Evolutionary conservation across 352 stramenopile species (phyloP), one percentile per base, ranked within the genome.

Genomic region (Phytophthora gonapodyides): DNA sequence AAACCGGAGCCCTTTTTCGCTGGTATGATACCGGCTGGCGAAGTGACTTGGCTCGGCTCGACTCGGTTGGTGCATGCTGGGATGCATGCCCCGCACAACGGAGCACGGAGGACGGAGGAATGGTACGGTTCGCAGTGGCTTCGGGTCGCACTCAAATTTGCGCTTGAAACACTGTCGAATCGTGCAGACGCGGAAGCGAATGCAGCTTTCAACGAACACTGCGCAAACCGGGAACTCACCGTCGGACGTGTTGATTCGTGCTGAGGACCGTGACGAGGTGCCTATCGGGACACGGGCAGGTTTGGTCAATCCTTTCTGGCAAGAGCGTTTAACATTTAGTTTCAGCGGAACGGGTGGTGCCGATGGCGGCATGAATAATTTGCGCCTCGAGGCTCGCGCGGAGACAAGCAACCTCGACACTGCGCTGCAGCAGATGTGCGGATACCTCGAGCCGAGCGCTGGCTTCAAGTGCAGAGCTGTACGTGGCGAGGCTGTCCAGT

Each of bases 391-490:
- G 21, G 21, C 24, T 27, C 24, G 24, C 4, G 24, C 27, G 27
- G 27, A 31, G 27, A 31, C 27, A 31, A 31, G 27, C 27, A 8
- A 47, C 5, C 34, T 53, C 24, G 33, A 55, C 41, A 66, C 47
- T 48, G 31, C 36, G 24, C 24, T 27, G 24, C 24, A 61, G 30
- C n/a, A 45, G 30, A 41, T 37, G 40, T 60, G 57, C 41, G 42
- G 41, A 55, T 54, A 56, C 35, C 41, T 42, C 21, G 10, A 19
- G 30, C 40, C 31, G 27, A 31, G 5, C 6, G 50, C 55, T 54
- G 58, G 40, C 57, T 61, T 60, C 51, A 56, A 67, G 59, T 50
- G 21, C 41, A 17, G 50, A 49, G 42, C 50, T n/a, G 56, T 63
- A 15, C 45, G 31, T 21, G 21, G n/a, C 41, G 38, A 49, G 58